Evolutionary conservation across 495 filamentous ascomycete genomes (phyloP).

Genomic region (Hypoxylon lienhwacheense): DNA sequence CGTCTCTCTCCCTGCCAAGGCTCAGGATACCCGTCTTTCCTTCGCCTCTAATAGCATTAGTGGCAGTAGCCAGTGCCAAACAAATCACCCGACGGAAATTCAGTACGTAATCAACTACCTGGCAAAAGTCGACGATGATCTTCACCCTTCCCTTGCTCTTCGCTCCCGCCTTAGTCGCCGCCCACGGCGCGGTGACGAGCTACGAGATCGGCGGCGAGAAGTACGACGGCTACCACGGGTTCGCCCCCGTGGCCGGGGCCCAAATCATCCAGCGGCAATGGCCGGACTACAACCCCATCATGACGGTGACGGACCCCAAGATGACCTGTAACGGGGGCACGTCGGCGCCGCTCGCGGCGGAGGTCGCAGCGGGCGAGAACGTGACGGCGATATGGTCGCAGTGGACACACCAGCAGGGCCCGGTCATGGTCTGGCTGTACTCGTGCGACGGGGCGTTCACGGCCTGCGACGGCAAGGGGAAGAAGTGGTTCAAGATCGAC

Average conservation of each 20-base stretch:
- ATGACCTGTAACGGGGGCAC: slow-evolving; percentile 62
- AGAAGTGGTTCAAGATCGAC: slow-evolving; percentile 64
- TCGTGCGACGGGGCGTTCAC: slow-evolving; percentile 52
- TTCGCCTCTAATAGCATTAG: slow-evolving; percentile 3
- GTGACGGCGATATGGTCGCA: slow-evolving; percentile 56
- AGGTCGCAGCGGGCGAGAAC: slow-evolving; percentile 49
- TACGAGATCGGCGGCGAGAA: slow-evolving; percentile 57
- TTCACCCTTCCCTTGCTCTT: slow-evolving; percentile 35
- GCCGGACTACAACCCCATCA: slow-evolving; percentile 57
- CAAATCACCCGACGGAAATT: too few relatives aligned
- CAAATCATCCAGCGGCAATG: slow-evolving; percentile 59
- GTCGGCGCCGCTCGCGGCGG: slow-evolving; percentile 47
- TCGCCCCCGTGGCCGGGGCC: slow-evolving; percentile 48
- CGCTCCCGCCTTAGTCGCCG: slow-evolving; percentile 45
- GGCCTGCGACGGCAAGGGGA: slow-evolving; percentile 49
- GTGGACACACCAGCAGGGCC: slow-evolving; percentile 62
- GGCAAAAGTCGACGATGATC: slow-evolving; percentile 34
- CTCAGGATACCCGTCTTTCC: slow-evolving; percentile 8
- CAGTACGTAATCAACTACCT: not conserved
- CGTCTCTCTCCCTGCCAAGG: slow-evolving; percentile 26
- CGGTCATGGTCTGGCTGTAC: slow-evolving; percentile 60
- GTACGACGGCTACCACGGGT: slow-evolving; percentile 57
- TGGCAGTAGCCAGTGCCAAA: too few relatives aligned
- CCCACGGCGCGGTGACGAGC: slow-evolving; percentile 60
- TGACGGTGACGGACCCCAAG: slow-evolving; percentile 41